Evolutionary conservation across 2,329 filamentous ascomycete genomes (phyloP).

Genomic region (Arthroderma uncinatum): DNA sequence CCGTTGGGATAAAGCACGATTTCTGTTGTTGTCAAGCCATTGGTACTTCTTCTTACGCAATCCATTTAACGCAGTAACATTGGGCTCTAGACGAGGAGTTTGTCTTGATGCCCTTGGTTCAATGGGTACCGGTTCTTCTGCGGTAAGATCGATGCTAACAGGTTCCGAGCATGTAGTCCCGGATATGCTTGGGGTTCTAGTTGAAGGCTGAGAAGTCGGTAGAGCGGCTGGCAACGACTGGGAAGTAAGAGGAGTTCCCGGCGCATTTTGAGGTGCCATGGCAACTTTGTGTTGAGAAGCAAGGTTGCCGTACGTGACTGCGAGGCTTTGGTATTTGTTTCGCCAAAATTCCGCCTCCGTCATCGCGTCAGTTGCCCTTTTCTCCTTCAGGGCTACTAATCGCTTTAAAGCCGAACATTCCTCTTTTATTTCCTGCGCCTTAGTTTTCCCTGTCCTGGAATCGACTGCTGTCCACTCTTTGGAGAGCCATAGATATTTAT

Average conservation of each 20-base stretch:
- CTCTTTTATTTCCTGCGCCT: conserved; percentile 14
- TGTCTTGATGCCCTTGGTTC: not conserved
- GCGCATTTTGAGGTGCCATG: not conserved
- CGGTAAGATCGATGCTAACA: conserved; percentile 13
- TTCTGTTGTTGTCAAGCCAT: conserved; percentile 20
- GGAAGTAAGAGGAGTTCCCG: not conserved
- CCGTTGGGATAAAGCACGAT: not conserved
- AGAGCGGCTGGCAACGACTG: not conserved
- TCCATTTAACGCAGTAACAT: conserved; percentile 16
- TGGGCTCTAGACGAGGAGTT: not conserved
- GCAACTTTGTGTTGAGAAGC: not conserved
- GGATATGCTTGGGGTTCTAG: conserved; percentile 16
- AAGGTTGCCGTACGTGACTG: not conserved
- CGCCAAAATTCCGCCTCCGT: conserved; percentile 22
- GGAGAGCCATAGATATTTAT: conserved; percentile 21
- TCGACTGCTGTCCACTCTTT: conserved; percentile 20
- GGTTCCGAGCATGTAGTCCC: conserved; percentile 7
- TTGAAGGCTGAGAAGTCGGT: not conserved
- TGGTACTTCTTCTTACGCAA: conserved; percentile 24
- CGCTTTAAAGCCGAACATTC: conserved; percentile 16
- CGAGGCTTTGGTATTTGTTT: conserved; percentile 18
- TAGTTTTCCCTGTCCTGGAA: conserved; percentile 21
- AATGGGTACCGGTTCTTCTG: not conserved
- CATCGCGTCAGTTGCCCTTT: conserved; percentile 20
- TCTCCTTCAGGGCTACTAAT: conserved; percentile 18